Evolutionary conservation across 2,329 filamentous ascomycete genomes (phyloP).

Genomic region (Sporothrix brunneoviolacea): DNA sequence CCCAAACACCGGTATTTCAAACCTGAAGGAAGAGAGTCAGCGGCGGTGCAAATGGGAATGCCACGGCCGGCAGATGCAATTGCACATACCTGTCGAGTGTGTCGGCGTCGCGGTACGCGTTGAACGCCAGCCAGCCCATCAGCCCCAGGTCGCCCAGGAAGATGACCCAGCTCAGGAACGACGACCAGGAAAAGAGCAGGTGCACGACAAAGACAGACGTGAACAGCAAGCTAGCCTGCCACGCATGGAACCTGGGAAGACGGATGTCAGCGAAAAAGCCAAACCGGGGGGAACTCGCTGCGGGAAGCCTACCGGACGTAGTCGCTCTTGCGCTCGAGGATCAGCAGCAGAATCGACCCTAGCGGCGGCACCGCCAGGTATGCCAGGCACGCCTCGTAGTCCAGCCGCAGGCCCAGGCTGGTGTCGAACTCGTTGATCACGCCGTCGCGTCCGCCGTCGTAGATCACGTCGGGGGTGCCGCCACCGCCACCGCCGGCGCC

Average conservation of each 20-base stretch:
- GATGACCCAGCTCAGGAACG: slow-evolving; percentile 75
- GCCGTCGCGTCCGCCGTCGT: slow-evolving; percentile 43
- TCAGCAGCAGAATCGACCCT: slow-evolving; percentile 74
- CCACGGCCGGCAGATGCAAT: too few relatives aligned
- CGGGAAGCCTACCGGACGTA: slow-evolving; percentile 98
- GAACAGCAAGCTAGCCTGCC: slow-evolving; percentile 85
- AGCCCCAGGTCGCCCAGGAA: slow-evolving; percentile 68
- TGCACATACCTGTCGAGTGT: slow-evolving; percentile 51
- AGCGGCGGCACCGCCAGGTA: slow-evolving; percentile 81
- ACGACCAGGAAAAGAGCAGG: slow-evolving; percentile 79
- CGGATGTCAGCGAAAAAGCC: not conserved
- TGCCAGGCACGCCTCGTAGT: slow-evolving; percentile 84
- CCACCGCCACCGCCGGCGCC: slow-evolving; percentile 20
- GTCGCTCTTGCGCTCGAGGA: slow-evolving; percentile 90
- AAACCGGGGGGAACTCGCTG: too few relatives aligned
- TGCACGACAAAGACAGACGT: slow-evolving; percentile 69
- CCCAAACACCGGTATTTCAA: slow-evolving; percentile 83
- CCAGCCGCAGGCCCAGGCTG: slow-evolving; percentile 75
- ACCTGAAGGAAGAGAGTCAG: slow-evolving; percentile 41
- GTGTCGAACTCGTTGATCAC: slow-evolving; percentile 80
- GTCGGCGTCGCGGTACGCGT: slow-evolving; percentile 78
- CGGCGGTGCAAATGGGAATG: too few relatives aligned
- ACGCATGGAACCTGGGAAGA: slow-evolving; percentile 74
- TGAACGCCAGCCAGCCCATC: slow-evolving; percentile 68
- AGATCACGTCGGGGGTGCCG: slow-evolving; percentile 21